These are phyloP conservation scores for Candida nemodendra DNA, from an alignment of 805 yeast species.

Conservation along the genomic window DNA sequence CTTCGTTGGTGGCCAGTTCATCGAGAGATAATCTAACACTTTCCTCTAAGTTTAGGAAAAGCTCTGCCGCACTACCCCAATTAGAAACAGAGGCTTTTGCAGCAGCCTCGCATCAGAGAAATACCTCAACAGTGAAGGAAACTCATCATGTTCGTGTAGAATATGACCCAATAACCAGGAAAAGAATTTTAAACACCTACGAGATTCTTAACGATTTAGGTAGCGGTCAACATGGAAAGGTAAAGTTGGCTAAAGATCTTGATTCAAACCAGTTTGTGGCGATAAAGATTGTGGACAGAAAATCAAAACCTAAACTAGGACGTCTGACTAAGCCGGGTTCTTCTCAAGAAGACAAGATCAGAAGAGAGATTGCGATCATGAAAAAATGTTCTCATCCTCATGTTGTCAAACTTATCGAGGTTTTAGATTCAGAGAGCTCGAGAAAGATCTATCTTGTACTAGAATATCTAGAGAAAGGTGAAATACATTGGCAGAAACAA, in stretches of 20 bases:
- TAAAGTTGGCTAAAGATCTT: conserved; percentile 80
- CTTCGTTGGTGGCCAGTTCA: conserved; percentile 11
- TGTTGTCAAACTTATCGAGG: conserved; percentile 84
- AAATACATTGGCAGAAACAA: conserved; percentile 72
- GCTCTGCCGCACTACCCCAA: conserved; percentile 8
- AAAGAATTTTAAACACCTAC: conserved; percentile 83
- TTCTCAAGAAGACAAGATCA: conserved; percentile 65
- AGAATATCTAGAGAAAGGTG: conserved; percentile 89
- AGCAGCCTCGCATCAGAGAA: background rate
- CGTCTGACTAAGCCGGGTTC: conserved; percentile 31
- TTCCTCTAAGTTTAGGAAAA: conserved; percentile 10
- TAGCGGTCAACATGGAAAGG: conserved; percentile 98
- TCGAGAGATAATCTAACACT: conserved; percentile 18
- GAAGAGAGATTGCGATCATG: conserved; percentile 89
- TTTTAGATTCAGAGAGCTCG: conserved; percentile 79
- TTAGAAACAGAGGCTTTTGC: conserved; percentile 5
- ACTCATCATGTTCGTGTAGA: conserved; percentile 77
- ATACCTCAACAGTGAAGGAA: conserved; percentile 60
- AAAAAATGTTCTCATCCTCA: conserved; percentile 90
- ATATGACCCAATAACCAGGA: conserved; percentile 81
- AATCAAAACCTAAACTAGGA: conserved; percentile 54
- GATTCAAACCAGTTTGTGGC: conserved; percentile 73
- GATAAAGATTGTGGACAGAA: conserved; percentile 85
- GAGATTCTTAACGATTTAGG: conserved; percentile 88
- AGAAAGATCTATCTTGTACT: conserved; percentile 86